Evolutionary conservation across 805 yeast species (phyloP).

Genomic region (Wickerhamiella domercqiae): DNA sequence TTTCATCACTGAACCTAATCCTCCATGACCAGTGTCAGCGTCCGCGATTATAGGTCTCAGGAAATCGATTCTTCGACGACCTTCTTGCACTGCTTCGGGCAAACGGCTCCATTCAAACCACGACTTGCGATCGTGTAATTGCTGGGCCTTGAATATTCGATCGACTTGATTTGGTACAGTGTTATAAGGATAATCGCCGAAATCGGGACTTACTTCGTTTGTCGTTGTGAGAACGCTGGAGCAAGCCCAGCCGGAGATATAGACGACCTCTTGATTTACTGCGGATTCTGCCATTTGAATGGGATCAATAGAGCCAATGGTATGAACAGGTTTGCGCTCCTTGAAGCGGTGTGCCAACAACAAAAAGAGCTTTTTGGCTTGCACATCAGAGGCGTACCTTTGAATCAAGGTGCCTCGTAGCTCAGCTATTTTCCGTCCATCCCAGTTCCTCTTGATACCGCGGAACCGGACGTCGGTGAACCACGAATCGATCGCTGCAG

Average conservation of each 20-base stretch:
- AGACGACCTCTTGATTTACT: constrained; percentile 26
- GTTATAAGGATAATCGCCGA: constrained; percentile 55
- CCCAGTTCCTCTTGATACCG: constrained; percentile 36
- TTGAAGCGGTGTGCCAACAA: constrained; percentile 29
- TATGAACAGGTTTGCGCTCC: constrained; percentile 35
- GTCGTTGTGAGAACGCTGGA: constrained; percentile 41
- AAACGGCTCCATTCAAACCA: constrained; percentile 28
- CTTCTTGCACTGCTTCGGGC: constrained; percentile 15
- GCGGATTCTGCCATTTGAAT: constrained; percentile 45
- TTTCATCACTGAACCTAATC: constrained; percentile 46
- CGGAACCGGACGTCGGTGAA: constrained; percentile 34
- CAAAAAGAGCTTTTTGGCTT: constrained; percentile 37
- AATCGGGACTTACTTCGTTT: constrained; percentile 49
- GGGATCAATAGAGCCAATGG: constrained; percentile 49
- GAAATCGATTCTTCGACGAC: constrained; percentile 30
- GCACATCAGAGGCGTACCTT: constrained; percentile 33
- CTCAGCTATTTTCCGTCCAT: constrained; percentile 36
- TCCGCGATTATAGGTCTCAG: constrained; percentile 50
- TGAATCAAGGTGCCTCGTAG: constrained; percentile 36
- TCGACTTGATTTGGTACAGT: constrained; percentile 57
- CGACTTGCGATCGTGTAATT: constrained; percentile 39
- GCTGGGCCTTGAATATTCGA: constrained; percentile 42
- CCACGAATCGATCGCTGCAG: constrained; percentile 32
- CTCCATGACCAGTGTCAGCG: constrained; percentile 56
- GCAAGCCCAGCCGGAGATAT: constrained; percentile 15